phyloP scores from a whole-genome alignment of 2,329 filamentous ascomycete species.

The Penicillium sp. region DNA sequence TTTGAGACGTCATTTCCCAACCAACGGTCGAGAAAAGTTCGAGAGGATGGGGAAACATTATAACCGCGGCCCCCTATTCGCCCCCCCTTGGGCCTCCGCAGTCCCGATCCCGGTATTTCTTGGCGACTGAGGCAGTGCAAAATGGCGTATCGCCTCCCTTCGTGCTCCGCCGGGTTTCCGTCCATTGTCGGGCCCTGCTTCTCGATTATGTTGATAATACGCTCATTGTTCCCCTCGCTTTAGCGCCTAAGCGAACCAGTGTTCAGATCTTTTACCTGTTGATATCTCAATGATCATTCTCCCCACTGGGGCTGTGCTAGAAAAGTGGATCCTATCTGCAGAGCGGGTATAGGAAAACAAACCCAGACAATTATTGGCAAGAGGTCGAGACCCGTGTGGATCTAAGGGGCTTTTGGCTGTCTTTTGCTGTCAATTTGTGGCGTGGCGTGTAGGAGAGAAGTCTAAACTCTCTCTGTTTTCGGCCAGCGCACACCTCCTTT shows the following conservation, averaged over 20 bases:
- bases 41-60: background rate
- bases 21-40: background rate
- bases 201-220: too few species aligned
- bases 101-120: conserved; percentile 1
- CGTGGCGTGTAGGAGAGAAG: background rate
- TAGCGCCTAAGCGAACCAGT: background rate
- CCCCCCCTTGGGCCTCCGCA: background rate
- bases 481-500: background rate
- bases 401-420: conserved; percentile 4
- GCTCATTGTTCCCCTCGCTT: background rate
- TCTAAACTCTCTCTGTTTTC: conserved; percentile 3
- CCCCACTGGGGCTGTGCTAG: background rate
- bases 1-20: background rate
- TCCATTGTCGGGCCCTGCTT: background rate
- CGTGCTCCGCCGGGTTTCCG: background rate
- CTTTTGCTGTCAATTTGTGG: conserved; percentile 2
- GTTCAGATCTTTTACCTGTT: background rate
- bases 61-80: background rate
- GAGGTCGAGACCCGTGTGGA: conserved; percentile 15
- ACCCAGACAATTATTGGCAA: background rate
- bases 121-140: conserved; percentile 36
- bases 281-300: background rate
- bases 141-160: background rate
- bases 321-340: conserved; percentile 1
- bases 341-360: background rate